Evolutionary conservation across 805 yeast species (phyloP).

Genomic region (Metschnikowia henanensis): DNA sequence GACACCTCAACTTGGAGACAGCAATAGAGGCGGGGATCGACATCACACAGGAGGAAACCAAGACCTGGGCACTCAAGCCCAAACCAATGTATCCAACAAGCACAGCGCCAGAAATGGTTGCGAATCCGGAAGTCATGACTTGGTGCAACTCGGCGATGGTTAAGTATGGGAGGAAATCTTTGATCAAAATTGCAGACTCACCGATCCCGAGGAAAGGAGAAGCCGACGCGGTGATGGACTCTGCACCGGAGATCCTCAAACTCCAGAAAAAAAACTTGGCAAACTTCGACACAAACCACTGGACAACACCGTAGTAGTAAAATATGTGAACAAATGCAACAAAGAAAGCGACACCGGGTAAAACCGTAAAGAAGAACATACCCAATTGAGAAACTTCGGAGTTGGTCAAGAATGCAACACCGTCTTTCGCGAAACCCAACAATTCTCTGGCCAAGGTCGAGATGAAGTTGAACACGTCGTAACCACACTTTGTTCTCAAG

Average conservation of each 20-base stretch:
- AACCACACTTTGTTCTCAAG: slow-evolving; percentile 58
- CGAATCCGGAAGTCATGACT: slow-evolving; percentile 61
- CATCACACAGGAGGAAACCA: slow-evolving; percentile 68
- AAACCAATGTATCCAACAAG: slow-evolving; percentile 61
- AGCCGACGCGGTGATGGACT: slow-evolving; percentile 65
- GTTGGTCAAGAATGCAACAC: slow-evolving; percentile 58
- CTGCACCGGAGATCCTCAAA: slow-evolving; percentile 60
- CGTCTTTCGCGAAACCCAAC: slow-evolving; percentile 56
- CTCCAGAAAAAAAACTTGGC: slow-evolving; percentile 61
- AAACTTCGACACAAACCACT: slow-evolving; percentile 58
- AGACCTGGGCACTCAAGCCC: slow-evolving; percentile 61
- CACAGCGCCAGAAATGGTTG: slow-evolving; percentile 65
- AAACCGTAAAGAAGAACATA: slow-evolving; percentile 55
- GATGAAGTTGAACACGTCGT: slow-evolving; percentile 61
- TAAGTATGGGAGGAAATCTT: slow-evolving; percentile 57
- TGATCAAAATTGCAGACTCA: slow-evolving; percentile 60
- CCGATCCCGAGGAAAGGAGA: slow-evolving; percentile 69
- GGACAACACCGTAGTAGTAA: slow-evolving; percentile 58
- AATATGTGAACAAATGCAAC: slow-evolving; percentile 61
- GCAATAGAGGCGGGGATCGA: slow-evolving; percentile 66
- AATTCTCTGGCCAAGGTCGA: slow-evolving; percentile 56
- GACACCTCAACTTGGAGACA: slow-evolving; percentile 56
- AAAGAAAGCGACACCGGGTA: slow-evolving; percentile 65
- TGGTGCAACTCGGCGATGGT: slow-evolving; percentile 64
- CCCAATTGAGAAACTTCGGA: slow-evolving; percentile 38